These are phyloP conservation scores for Epichloe gansuensis DNA, from an alignment of 2,329 filamentous ascomycete species.

Conservation along the genomic window DNA sequence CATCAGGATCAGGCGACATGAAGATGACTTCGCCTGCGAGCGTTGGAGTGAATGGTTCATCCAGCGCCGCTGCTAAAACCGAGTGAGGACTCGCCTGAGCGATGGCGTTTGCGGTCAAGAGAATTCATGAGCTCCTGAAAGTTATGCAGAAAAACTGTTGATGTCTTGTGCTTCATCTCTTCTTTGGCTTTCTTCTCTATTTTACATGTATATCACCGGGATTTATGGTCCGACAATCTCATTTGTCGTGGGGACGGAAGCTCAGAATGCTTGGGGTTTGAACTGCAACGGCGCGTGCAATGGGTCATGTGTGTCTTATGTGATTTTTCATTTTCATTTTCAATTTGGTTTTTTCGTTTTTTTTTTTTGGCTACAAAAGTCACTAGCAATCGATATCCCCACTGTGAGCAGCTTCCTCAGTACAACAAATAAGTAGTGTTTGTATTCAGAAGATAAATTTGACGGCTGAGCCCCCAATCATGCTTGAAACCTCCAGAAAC, in stretches of 20 bases:
- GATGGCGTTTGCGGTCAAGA: background rate
- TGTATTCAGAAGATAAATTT: background rate
- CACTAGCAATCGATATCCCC: slow-evolving; percentile 17
- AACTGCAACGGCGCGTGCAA: slow-evolving; percentile 1
- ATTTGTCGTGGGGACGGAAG: slow-evolving; percentile 7
- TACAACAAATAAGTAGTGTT: background rate
- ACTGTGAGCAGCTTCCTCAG: slow-evolving; percentile 5
- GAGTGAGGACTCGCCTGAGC: slow-evolving; percentile 21
- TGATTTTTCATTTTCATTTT: background rate
- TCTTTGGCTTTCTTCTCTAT: slow-evolving; percentile 12
- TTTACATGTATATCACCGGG: slow-evolving; percentile 7
- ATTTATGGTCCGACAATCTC: slow-evolving; percentile 7
- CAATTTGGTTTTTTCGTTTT: background rate
- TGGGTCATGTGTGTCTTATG: background rate
- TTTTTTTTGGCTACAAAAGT: slow-evolving; percentile 17
- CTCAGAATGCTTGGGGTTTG: background rate
- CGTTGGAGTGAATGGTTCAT: slow-evolving; percentile 29
- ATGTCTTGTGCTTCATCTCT: slow-evolving; percentile 11
- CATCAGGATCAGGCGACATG: slow-evolving; percentile 36
- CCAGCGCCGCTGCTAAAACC: slow-evolving; percentile 26
- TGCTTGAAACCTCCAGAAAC: background rate
- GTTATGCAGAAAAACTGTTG: slow-evolving; percentile 11
- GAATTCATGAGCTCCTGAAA: slow-evolving; percentile 14
- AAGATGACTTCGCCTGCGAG: slow-evolving; percentile 27
- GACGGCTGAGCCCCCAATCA: background rate